Conservation (phyloP, 2,329 filamentous ascomycete species). For the Aaosphaeria arxii region DNA sequence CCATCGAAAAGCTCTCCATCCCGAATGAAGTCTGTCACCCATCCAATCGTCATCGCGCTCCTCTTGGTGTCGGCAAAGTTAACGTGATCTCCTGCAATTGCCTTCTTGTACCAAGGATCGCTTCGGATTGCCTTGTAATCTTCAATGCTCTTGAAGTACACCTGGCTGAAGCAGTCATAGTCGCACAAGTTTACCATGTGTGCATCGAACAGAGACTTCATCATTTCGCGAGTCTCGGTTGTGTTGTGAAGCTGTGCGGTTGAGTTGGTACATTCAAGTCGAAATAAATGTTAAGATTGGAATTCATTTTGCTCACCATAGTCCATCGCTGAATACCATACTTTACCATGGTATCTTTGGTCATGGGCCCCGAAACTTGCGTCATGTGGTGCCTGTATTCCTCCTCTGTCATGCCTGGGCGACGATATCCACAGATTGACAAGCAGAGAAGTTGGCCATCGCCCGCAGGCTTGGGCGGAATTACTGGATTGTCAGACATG, state of each 20-base stretch:
- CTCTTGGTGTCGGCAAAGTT: constrained; percentile 50
- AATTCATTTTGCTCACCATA: too few relatives aligned
- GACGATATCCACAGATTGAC: too few relatives aligned
- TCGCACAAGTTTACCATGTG: constrained; percentile 50
- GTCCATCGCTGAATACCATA: too few relatives aligned
- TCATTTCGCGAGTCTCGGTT: constrained; percentile 35
- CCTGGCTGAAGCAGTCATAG: constrained; percentile 52
- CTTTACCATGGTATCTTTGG: too few relatives aligned
- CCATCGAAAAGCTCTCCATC: constrained; percentile 29
- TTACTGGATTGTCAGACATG: too few relatives aligned
- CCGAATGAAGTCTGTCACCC: constrained; percentile 44
- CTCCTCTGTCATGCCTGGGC: too few relatives aligned
- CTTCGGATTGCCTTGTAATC: constrained; percentile 49
- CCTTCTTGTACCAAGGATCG: constrained; percentile 49
- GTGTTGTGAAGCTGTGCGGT: constrained; percentile 42
- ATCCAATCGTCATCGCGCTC: constrained; percentile 49
- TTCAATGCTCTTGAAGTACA: constrained; percentile 45
- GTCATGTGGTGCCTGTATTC: too few relatives aligned
- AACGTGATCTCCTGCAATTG: constrained; percentile 47
- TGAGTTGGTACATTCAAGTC: too few relatives aligned
- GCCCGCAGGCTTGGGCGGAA: too few relatives aligned
- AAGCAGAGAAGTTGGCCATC: too few relatives aligned
- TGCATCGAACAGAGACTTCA: constrained; percentile 38
- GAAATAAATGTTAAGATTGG: too few relatives aligned
- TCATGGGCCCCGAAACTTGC: too few relatives aligned